phyloP scores from a whole-genome alignment of 139 green algal species.

The Picochlorum sp. region DNA sequence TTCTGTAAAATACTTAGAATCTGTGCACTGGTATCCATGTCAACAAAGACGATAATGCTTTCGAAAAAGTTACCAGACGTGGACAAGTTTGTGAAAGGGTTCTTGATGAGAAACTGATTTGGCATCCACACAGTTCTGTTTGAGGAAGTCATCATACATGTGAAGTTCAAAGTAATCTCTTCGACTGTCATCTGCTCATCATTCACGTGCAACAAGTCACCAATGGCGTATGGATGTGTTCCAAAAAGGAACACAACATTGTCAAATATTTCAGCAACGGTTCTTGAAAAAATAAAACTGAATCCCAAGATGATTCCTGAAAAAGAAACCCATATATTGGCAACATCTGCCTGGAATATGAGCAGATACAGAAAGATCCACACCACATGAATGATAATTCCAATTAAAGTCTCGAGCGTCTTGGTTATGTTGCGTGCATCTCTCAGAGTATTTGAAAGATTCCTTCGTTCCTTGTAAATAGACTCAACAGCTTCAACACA shows the following conservation, averaged over 20 bases:
- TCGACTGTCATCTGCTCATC: neutral
- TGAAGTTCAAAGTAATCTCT: slow-evolving; percentile 4
- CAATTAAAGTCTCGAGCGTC: slow-evolving; percentile 50
- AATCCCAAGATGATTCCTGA: neutral
- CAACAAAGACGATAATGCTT: too few species aligned
- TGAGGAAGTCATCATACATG: neutral
- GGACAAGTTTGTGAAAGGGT: too few species aligned
- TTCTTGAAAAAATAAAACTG: slow-evolving; percentile 50
- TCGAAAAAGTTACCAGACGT: too few species aligned
- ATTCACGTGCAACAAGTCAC: slow-evolving; percentile 33
- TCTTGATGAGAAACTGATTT: too few species aligned
- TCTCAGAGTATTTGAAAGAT: slow-evolving; percentile 58
- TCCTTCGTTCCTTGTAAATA: slow-evolving; percentile 42
- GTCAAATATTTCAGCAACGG: slow-evolving; percentile 40
- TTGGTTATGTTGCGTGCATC: slow-evolving; percentile 28
- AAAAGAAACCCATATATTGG: neutral
- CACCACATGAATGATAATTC: slow-evolving; percentile 19
- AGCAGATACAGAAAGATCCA: neutral
- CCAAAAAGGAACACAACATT: slow-evolving; percentile 59
- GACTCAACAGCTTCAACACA: slow-evolving; percentile 6
- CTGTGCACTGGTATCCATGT: too few species aligned
- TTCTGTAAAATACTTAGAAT: too few species aligned
- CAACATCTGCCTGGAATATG: neutral
- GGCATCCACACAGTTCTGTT: neutral
- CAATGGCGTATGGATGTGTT: slow-evolving; percentile 62